Evolutionary conservation across 768 basidiomycete genomes (phyloP).

Genomic region (Strobilomyces confusus): DNA sequence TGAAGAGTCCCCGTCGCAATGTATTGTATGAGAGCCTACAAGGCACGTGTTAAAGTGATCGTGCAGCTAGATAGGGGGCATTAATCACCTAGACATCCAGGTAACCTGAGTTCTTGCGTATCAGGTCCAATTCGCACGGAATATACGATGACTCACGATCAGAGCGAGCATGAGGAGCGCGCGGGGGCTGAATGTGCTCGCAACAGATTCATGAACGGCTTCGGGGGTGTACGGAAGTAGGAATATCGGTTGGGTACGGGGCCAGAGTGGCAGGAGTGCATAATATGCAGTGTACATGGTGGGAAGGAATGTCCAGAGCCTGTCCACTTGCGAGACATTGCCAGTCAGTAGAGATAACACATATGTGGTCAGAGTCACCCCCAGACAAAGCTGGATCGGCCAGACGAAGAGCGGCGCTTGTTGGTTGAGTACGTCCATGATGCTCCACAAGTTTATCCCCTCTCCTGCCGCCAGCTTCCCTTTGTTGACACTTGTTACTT

Average conservation of each 20-base stretch:
- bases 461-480: not conserved
- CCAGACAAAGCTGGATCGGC: slow-evolving; percentile 61
- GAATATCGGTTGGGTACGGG: slow-evolving; percentile 31
- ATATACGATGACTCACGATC: slow-evolving; percentile 39
- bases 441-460: not conserved
- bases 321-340: slow-evolving; percentile 87
- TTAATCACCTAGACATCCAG: slow-evolving; percentile 60
- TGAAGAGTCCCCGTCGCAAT: slow-evolving; percentile 77
- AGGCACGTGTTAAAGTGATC: slow-evolving; percentile 23
- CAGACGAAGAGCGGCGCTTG: slow-evolving; percentile 43
- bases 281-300: slow-evolving; percentile 80
- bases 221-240: slow-evolving; percentile 57
- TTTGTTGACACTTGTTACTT: slow-evolving; percentile 19
- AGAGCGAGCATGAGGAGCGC: slow-evolving; percentile 73
- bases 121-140: not conserved
- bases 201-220: slow-evolving; percentile 30
- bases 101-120: slow-evolving; percentile 27
- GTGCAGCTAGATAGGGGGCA: slow-evolving; percentile 5
- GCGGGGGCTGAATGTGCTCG: slow-evolving; percentile 59
- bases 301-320: slow-evolving; percentile 76
- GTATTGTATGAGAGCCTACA: slow-evolving; percentile 74
- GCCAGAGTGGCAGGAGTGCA: slow-evolving; percentile 67
- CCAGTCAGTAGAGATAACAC: slow-evolving; percentile 61
- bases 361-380: slow-evolving; percentile 46
- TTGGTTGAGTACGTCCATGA: slow-evolving; percentile 16